phyloP scores from a whole-genome alignment of 345 rosid genomes.

The Barbarea vulgaris region DNA sequence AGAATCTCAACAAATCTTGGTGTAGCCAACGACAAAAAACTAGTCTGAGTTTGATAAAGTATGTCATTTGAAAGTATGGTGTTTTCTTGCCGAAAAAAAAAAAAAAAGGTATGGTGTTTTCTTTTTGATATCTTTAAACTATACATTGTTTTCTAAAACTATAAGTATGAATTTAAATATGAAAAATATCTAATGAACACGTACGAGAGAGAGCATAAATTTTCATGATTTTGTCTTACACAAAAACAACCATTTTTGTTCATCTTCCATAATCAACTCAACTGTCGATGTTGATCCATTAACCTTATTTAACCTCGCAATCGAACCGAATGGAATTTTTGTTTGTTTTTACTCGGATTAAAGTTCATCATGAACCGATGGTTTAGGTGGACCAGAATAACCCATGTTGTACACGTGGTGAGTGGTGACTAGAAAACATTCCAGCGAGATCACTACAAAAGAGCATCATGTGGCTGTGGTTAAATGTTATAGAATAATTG shows the following conservation, averaged over 20 bases:
- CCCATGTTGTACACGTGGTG: not conserved
- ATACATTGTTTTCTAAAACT: not conserved
- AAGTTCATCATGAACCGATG: not conserved
- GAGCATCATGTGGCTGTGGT: not conserved
- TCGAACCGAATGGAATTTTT: not conserved
- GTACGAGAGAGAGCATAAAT: not conserved
- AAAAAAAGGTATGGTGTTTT: too few species aligned
- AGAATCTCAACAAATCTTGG: slow-evolving; percentile 19
- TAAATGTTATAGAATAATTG: not conserved
- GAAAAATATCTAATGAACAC: not conserved
- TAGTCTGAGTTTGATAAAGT: not conserved
- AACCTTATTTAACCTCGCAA: slow-evolving; percentile 2
- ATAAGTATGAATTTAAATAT: not conserved
- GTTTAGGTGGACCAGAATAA: not conserved
- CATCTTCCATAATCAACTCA: slow-evolving; percentile 12
- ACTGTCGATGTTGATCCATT: slow-evolving; percentile 28
- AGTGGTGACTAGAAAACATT: slow-evolving; percentile 15
- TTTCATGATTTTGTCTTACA: slow-evolving; percentile 5
- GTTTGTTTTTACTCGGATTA: not conserved
- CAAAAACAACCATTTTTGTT: not conserved
- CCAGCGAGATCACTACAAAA: not conserved
- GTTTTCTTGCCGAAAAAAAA: too few species aligned
- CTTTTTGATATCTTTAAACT: not conserved
- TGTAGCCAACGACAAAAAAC: not conserved
- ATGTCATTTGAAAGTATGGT: not conserved